Evolutionary conservation across 805 yeast species (phyloP).

Genomic region (Myxozyma mucilagina): DNA sequence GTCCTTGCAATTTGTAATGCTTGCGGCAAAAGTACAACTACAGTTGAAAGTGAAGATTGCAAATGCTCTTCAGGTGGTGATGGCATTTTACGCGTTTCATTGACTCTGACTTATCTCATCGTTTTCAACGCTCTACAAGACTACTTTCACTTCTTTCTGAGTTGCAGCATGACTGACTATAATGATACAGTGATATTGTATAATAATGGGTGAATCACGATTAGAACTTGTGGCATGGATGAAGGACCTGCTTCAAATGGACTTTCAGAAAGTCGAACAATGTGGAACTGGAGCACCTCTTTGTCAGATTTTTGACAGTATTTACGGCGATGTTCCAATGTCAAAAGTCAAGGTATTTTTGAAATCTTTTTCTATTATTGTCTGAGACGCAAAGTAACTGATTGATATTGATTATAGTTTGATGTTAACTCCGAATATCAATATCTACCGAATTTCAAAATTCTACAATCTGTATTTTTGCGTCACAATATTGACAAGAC

Average conservation of each 20-base stretch:
- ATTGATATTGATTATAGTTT: constrained; percentile 41
- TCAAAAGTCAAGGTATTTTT: constrained; percentile 54
- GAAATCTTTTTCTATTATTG: not conserved
- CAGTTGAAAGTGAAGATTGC: no score
- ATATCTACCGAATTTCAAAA: constrained; percentile 74
- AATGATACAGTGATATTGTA: no score
- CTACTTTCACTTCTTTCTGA: not conserved
- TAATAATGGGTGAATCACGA: constrained; percentile 67
- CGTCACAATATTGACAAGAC: constrained; percentile 68
- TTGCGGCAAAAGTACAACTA: no score
- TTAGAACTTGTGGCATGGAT: constrained; percentile 84
- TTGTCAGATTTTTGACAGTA: constrained; percentile 86
- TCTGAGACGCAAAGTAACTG: not conserved
- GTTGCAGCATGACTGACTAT: not conserved
- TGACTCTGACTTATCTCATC: no score
- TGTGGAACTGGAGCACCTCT: constrained; percentile 96
- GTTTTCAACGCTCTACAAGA: not conserved
- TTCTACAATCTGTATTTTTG: constrained; percentile 77
- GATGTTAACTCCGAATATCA: constrained; percentile 74
- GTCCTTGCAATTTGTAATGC: no score
- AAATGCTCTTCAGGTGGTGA: no score
- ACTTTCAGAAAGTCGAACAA: constrained; percentile 79
- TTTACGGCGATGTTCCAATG: constrained; percentile 82
- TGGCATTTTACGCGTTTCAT: no score
- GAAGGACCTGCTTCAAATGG: constrained; percentile 64